Percentiles rank a stretch among this genome's conserved stretches.
Evolutionary conservation across 2,329 filamentous ascomycete species (phyloP).

Genomic region (Fusarium incarnatum): DNA sequence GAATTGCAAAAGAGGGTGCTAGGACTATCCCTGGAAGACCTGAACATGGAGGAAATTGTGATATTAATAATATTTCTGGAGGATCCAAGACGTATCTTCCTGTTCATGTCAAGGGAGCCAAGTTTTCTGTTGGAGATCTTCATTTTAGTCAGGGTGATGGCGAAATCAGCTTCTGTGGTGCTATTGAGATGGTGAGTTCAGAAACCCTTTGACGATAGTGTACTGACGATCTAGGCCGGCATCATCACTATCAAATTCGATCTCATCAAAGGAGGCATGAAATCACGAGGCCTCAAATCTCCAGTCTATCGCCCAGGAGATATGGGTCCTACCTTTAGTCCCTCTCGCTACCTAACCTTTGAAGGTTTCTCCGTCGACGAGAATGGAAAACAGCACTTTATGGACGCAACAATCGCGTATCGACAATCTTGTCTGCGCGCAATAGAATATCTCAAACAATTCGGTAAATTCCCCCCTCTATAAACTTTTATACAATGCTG

Average conservation of each 20-base stretch:
- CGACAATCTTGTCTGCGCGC: constrained; percentile 78
- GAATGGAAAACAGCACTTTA: constrained; percentile 87
- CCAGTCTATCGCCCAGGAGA: constrained; percentile 87
- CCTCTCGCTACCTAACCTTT: constrained; percentile 47
- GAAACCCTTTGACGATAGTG: accelerated
- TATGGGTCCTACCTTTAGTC: constrained; percentile 38
- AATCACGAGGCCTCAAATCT: constrained; percentile 80
- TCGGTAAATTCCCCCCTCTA: too few relatives aligned
- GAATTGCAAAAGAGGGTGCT: constrained; percentile 81
- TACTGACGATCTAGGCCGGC: constrained; percentile 64
- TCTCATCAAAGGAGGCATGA: constrained; percentile 84
- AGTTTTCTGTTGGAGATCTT: constrained; percentile 89
- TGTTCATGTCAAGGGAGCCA: constrained; percentile 86
- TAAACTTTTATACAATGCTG: not conserved
- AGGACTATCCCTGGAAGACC: constrained; percentile 86
- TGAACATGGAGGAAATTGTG: constrained; percentile 90
- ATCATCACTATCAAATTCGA: constrained; percentile 91
- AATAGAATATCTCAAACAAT: constrained; percentile 53
- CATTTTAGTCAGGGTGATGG: constrained; percentile 92
- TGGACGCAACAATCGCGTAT: constrained; percentile 89
- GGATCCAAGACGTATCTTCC: constrained; percentile 88
- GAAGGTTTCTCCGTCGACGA: constrained; percentile 91
- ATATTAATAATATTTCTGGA: constrained; percentile 87
- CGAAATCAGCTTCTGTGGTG: constrained; percentile 88
- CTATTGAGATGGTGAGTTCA: constrained; percentile 80